These are phyloP conservation scores for Hebeloma cylindrosporum DNA, from an alignment of 768 basidiomycete genomes.

Conservation along the genomic window DNA sequence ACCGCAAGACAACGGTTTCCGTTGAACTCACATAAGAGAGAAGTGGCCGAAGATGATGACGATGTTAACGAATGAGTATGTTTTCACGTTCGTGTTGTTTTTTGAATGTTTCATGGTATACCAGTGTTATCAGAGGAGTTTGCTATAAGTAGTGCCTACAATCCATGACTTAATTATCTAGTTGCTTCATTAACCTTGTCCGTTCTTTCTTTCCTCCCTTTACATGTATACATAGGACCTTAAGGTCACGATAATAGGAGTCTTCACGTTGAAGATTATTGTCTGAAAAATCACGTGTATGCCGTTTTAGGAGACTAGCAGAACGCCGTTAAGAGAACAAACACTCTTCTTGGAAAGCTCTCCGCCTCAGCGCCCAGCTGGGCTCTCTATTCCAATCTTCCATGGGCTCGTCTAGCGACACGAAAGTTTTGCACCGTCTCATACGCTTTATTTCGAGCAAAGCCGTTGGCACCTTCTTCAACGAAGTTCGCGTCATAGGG, in stretches of 20 bases:
- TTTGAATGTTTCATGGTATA: conserved; percentile 13
- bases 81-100: conserved; percentile 11
- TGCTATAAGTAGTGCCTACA: conserved; percentile 3
- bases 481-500: conserved; percentile 82
- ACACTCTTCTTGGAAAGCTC: no score
- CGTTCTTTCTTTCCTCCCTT: neutral
- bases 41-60: conserved; percentile 21
- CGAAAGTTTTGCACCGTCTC: conserved; percentile 60
- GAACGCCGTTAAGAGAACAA: no score
- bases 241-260: no score
- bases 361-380: no score
- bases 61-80: conserved; percentile 22
- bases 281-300: no score
- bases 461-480: conserved; percentile 86
- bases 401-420: conserved; percentile 33
- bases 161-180: conserved; percentile 17
- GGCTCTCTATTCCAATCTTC: no score
- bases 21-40: conserved; percentile 26
- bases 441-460: conserved; percentile 70
- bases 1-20: conserved; percentile 23
- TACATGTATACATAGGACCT: conserved; percentile 1
- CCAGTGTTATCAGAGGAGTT: conserved; percentile 2
- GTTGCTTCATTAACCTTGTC: conserved; percentile 17
- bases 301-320: no score
- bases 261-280: no score